phyloP scores from a whole-genome alignment of 78 protist genomes.

The Capsaspora owczarzaki region DNA sequence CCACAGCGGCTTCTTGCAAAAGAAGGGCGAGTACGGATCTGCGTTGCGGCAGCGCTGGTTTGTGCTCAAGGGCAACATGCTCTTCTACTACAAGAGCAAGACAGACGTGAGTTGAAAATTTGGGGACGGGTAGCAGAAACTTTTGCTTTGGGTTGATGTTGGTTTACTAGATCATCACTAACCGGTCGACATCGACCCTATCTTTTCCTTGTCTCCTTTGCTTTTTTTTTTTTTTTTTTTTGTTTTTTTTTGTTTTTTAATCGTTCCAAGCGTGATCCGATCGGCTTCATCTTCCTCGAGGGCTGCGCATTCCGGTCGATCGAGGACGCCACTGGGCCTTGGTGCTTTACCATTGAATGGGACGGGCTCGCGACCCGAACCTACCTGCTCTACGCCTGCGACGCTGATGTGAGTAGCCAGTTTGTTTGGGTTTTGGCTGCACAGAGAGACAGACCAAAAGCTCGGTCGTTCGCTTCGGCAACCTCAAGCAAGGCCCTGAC shows the following conservation, averaged over 20 bases:
- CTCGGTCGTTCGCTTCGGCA: too few species aligned
- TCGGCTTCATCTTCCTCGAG: constrained; percentile 5
- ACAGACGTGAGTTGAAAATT: background rate
- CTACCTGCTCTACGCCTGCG: background rate
- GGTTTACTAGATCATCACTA: too few species aligned
- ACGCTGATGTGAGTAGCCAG: too few species aligned
- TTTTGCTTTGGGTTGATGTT: too few species aligned
- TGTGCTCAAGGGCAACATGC: constrained; percentile 5
- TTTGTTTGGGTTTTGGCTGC: too few species aligned
- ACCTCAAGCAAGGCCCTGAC: too few species aligned
- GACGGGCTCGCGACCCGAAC: background rate
- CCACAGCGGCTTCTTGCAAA: background rate
- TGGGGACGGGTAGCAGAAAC: too few species aligned
- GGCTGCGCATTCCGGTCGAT: background rate
- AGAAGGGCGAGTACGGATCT: background rate
- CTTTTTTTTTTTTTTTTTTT: background rate
- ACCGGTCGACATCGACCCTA: background rate
- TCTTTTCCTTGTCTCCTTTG: background rate
- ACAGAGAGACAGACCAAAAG: too few species aligned
- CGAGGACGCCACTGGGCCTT: background rate
- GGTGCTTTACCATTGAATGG: background rate
- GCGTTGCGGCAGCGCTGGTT: background rate
- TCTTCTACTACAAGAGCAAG: background rate
- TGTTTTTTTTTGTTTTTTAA: background rate
- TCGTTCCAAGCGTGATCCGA: background rate